These are phyloP conservation scores for Musa schizocarpa DNA, from an alignment of 176 grass and related monocot genomes.

Conservation along the genomic window DNA sequence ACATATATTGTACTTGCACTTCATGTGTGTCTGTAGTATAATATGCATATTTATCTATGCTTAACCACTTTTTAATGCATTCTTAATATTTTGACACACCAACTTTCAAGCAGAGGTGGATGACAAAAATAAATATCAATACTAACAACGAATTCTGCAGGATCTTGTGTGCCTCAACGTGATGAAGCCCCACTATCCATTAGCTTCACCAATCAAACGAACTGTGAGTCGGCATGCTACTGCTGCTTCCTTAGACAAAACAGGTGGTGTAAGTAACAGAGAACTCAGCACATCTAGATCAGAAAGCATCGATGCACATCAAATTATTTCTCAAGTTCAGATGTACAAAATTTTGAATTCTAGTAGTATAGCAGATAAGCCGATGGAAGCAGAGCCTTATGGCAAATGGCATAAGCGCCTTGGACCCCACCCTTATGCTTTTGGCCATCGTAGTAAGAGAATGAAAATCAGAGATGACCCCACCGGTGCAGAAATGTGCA, in stretches of 20 bases:
- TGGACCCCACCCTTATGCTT: not conserved
- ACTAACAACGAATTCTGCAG: not conserved
- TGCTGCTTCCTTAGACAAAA: not conserved
- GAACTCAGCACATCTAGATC: not conserved
- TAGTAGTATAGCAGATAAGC: not conserved
- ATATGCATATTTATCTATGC: not conserved
- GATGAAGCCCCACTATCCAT: not conserved
- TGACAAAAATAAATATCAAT: not conserved
- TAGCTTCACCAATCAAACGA: not conserved
- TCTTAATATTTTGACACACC: not conserved
- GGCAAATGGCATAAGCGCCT: slow-evolving; percentile 2
- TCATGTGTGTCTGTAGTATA: too few species aligned
- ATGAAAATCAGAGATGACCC: not conserved
- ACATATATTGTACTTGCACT: too few species aligned
- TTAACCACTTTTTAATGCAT: too few species aligned
- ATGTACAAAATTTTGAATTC: not conserved
- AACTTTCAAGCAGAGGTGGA: not conserved
- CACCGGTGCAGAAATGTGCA: not conserved
- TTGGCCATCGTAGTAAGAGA: not conserved
- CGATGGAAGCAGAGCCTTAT: not conserved
- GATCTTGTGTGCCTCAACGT: not conserved
- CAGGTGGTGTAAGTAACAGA: not conserved
- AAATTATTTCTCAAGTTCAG: not conserved
- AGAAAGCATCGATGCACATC: not conserved
- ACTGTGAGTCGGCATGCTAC: not conserved